Base-by-base conservation (phyloP, 768 basidiomycete species). In the Polyporus arcularius region DNA sequence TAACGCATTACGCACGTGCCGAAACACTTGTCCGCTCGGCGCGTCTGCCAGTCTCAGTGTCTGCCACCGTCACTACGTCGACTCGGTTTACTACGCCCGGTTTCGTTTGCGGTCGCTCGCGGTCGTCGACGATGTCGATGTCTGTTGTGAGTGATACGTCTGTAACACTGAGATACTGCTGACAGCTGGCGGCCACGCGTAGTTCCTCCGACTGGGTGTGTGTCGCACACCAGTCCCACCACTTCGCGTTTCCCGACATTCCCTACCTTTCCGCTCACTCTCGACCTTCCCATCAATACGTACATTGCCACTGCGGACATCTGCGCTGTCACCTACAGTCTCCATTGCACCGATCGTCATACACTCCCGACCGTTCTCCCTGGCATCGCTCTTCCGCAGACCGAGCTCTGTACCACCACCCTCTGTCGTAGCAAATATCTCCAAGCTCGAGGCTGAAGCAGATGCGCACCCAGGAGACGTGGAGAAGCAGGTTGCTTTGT, bases 401-500 rank as follows among this genome's bases (percentile, higher is more conserved):
- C 69, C 79, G 4, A 68, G 72, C 18, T 67, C 79, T 12, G 70
- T 78, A 1, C 87, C 89, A 0, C 80, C 87, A 0, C 88, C 89
- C 3, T 78, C 81, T 30, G 79, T 87, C 28, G 85, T 90, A 10
- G 88, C 86, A 7, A 79, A 84, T 46, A 86, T 92, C 31, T 83
- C 88, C n/a, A 78, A 82, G 14, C 80, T 90, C 52, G 92, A 94
- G 67, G 87, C 86, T 4, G 89, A 87, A 45, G 92, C 88, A 14
- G 89, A 94, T 64, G 82, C 86, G 6, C 76, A 85, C 62, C 90
- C 90, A 0, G 76, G 87, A 63, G 86, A 92, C 74, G 73, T 89
- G 21, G 65, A 76, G 21, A 89, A 86, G 66, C 92, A 94, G 68
- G 71, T 94, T 57, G 78, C 84, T 3, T 75, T 93, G 14, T 88